Conservation (phyloP, 495 filamentous ascomycete genomes). For the Platismatia glauca region DNA sequence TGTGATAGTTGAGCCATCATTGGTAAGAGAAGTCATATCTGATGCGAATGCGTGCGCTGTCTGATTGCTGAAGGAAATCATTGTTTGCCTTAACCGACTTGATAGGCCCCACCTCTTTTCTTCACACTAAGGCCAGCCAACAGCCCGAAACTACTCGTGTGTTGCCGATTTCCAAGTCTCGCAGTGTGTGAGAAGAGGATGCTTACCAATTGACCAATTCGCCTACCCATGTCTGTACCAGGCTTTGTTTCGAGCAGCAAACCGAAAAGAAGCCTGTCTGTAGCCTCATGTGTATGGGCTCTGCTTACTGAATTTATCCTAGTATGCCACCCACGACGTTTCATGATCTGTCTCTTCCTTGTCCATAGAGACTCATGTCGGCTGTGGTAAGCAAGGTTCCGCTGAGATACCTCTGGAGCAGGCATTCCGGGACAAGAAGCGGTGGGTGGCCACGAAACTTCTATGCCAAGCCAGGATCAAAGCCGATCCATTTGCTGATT, state of each 20-base stretch:
- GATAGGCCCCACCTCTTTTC: background rate
- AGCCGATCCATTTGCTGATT: background rate
- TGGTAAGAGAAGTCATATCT: background rate
- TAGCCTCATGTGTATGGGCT: background rate
- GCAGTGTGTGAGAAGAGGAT: background rate
- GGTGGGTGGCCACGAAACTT: background rate
- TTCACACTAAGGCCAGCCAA: background rate
- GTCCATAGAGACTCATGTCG: background rate
- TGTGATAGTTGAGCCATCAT: background rate
- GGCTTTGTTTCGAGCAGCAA: background rate
- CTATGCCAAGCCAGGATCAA: background rate
- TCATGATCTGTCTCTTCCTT: background rate
- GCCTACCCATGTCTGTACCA: background rate
- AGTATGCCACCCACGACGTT: background rate
- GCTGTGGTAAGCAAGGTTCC: background rate
- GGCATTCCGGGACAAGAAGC: background rate
- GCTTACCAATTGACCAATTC: background rate
- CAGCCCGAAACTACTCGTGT: background rate
- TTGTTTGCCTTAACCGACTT: too few species aligned
- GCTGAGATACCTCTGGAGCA: background rate
- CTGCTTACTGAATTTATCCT: background rate
- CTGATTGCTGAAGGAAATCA: background rate
- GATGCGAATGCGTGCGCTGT: background rate
- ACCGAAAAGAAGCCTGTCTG: background rate
- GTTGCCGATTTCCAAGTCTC: background rate